A percentile compares a stretch with the other conserved stretches of the same genome.
phyloP scores from a whole-genome alignment of 2,329 filamentous ascomycete genomes.

The Fusarium vanettenii region DNA sequence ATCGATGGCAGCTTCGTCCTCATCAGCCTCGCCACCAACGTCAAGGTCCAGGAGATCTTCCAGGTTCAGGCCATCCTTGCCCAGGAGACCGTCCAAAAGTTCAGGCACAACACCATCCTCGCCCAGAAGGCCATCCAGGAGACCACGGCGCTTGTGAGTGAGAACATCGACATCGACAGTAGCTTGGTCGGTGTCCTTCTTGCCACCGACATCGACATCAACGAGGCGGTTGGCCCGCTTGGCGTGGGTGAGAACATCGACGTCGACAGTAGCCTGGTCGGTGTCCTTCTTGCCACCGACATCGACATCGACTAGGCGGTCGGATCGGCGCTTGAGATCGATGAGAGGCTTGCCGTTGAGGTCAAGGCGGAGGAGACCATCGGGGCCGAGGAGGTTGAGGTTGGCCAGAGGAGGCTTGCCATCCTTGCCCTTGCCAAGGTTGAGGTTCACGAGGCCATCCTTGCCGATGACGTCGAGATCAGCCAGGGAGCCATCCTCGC shows the following conservation, averaged over 20 bases:
- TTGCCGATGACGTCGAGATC: conserved; percentile 5
- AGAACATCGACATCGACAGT: conserved; percentile 23
- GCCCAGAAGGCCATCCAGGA: not conserved
- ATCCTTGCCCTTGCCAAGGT: conserved; percentile 7
- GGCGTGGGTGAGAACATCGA: conserved; percentile 9
- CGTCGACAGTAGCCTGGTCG: conserved; percentile 17
- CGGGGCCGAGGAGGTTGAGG: conserved; percentile 10
- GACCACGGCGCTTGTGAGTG: conserved; percentile 5
- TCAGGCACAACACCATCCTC: not conserved
- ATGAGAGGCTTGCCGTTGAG: conserved; percentile 11
- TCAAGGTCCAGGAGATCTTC: conserved; percentile 14
- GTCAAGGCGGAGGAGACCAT: conserved; percentile 18
- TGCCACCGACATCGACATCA: conserved; percentile 9
- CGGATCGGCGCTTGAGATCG: not conserved
- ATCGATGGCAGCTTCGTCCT: conserved; percentile 19
- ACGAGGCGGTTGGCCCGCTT: not conserved
- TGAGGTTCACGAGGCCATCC: conserved; percentile 20
- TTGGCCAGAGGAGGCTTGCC: conserved; percentile 13
- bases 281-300: conserved; percentile 17
- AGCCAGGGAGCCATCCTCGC: conserved; percentile 9
- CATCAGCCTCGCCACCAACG: conserved; percentile 24
- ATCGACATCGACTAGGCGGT: conserved; percentile 6
- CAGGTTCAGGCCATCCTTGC: not conserved
- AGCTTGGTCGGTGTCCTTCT: conserved; percentile 17
- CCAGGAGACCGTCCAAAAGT: not conserved